phyloP scores from a whole-genome alignment of 139 green algal species.

The Volvox reticuliferus region DNA sequence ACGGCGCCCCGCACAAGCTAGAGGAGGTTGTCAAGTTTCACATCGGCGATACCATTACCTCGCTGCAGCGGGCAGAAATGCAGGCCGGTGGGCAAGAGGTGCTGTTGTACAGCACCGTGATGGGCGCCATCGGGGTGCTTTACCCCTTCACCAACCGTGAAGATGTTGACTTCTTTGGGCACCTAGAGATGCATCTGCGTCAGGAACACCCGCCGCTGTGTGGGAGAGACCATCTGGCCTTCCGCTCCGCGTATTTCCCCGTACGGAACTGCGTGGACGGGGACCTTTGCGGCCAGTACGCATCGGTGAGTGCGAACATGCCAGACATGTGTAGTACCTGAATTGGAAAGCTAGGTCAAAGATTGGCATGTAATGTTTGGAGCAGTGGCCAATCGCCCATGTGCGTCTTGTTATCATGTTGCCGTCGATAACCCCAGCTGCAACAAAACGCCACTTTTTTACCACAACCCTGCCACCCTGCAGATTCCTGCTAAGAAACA shows the following conservation, averaged over 20 bases:
- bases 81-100: conserved; percentile 67
- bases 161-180: conserved; percentile 97
- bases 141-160: conserved; percentile 87
- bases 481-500: conserved; percentile 83
- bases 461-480: background rate
- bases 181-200: conserved; percentile 99
- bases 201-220: conserved; percentile 92
- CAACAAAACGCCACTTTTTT: no score
- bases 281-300: conserved; percentile 96
- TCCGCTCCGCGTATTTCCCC: conserved; percentile 93
- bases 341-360: no score
- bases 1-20: conserved; percentile 95
- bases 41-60: conserved; percentile 93
- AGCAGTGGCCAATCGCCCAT: no score
- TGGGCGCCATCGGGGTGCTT: conserved; percentile 90
- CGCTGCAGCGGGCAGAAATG: conserved; percentile 78
- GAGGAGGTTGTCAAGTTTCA: conserved; percentile 89
- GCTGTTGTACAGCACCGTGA: conserved; percentile 90
- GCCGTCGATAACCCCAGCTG: no score
- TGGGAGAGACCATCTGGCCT: conserved; percentile 94
- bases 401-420: no score
- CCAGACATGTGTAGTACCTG: no score
- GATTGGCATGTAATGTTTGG: no score
- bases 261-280: conserved; percentile 96
- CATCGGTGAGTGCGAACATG: conserved; percentile 53